These are phyloP conservation scores for Russula brevipes DNA, from an alignment of 768 basidiomycete genomes.

Conservation along the genomic window DNA sequence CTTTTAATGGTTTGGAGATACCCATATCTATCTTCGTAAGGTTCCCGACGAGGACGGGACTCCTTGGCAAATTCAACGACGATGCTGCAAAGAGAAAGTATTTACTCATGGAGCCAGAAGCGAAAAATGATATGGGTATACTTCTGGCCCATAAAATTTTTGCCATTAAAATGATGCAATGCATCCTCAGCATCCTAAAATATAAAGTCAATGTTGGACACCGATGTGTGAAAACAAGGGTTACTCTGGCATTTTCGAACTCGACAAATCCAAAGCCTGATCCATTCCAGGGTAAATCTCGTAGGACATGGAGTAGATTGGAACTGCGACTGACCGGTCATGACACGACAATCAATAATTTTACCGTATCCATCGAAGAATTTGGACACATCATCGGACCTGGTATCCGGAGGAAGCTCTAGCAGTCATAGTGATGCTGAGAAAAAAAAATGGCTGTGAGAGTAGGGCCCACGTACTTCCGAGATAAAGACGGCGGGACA, in stretches of 20 bases:
- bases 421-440: slow-evolving; percentile 12
- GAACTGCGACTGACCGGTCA: slow-evolving; percentile 66
- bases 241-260: slow-evolving; percentile 79
- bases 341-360: slow-evolving; percentile 87
- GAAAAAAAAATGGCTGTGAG: background rate
- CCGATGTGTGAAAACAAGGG: slow-evolving; percentile 13
- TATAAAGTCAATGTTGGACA: slow-evolving; percentile 16
- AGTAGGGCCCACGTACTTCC: slow-evolving; percentile 52
- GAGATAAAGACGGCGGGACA: slow-evolving; percentile 83
- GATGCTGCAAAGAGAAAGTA: slow-evolving; percentile 48
- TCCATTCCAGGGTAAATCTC: background rate
- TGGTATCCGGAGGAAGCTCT: slow-evolving; percentile 82
- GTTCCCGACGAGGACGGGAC: slow-evolving; percentile 75
- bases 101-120: slow-evolving; percentile 1
- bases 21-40: slow-evolving; percentile 55
- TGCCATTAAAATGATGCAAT: slow-evolving; percentile 79
- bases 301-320: background rate
- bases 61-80: slow-evolving; percentile 97
- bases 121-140: slow-evolving; percentile 33
- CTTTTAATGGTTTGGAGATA: background rate
- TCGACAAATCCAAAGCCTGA: slow-evolving; percentile 95
- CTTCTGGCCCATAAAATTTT: slow-evolving; percentile 85
- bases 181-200: slow-evolving; percentile 91
- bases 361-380: slow-evolving; percentile 88
- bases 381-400: slow-evolving; percentile 78